Base-by-base conservation (phyloP, 1,284 basidiomycete species). In the Ceratobasidium sp. region DNA sequence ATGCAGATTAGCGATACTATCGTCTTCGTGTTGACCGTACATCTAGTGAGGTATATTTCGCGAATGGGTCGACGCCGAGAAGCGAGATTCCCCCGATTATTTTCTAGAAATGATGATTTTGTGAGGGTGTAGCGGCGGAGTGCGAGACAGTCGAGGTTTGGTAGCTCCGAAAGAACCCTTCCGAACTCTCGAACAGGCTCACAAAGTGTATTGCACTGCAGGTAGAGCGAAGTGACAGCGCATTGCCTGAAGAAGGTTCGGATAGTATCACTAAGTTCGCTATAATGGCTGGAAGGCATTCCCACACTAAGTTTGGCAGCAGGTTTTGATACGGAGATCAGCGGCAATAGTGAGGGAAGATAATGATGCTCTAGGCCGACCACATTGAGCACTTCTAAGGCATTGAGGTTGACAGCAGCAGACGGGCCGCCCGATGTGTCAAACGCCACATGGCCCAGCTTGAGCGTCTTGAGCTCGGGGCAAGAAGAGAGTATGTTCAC, bases 301-400 rank as follows among this genome's bases (percentile, higher is more conserved):
- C 63, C 63, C 14, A 65, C 31, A 51, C 31, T 51, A 11, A 65
- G 63, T 22, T 53, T 50, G 8, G 63, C 22, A 5, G 63, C n/a
- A 41, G 45, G 5, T 8, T 33, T 65, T 2, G 63, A 48, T 0
- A 65, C 29, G 9, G 63, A 47, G 22, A 65, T 65, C 29, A 65
- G n/a, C 19, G 63, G 63, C 15, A 65, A 22, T 22, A 65, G 48
- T 22, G 51, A 29, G n/a, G 19, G 24, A 29, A 65, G 44, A 24
- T 48, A 51, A 19, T 50, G 47, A 7, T 47, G 47, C 45, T 51
- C 31, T 9, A 65, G 36, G 8, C 50, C 50, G 48, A 65, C 50
- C 29, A 65, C 14, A 31, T 48, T 65, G 11, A 65, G 31, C 19
- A 65, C 63, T 48, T 65, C 51, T 11, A 65, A 41, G 22, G 17